phyloP scores from a whole-genome alignment of 768 basidiomycete species.

The Mycena crocata region DNA sequence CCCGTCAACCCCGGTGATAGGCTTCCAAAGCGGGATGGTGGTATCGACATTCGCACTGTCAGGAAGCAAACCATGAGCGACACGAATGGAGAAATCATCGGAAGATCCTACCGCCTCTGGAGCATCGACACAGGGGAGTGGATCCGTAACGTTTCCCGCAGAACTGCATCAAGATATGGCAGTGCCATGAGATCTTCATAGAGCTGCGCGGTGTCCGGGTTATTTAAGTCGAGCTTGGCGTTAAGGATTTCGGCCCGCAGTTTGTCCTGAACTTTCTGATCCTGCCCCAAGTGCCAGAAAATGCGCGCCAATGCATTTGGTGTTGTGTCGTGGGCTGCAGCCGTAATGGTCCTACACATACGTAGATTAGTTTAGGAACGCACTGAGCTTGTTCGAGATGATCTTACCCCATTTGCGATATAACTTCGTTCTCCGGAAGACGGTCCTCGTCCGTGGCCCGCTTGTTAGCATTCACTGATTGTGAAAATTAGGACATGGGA shows the following conservation, averaged over 20 bases:
- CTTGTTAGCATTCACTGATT: constrained; percentile 39
- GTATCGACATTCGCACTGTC: constrained; percentile 44
- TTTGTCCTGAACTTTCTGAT: constrained; percentile 36
- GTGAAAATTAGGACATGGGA: background rate
- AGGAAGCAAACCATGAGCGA: background rate
- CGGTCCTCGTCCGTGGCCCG: constrained; percentile 31
- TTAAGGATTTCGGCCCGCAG: constrained; percentile 14
- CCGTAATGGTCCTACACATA: constrained; percentile 37
- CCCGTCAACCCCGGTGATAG: constrained; percentile 41
- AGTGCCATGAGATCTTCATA: constrained; percentile 37
- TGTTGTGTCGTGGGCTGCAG: constrained; percentile 42
- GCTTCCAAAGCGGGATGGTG: constrained; percentile 47
- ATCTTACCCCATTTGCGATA: constrained; percentile 39
- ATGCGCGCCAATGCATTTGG: constrained; percentile 37
- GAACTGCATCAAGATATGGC: constrained; percentile 39
- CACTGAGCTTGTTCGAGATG: background rate
- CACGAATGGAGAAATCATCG: background rate
- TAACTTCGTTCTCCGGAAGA: constrained; percentile 37
- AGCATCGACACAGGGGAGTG: constrained; percentile 32
- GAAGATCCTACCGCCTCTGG: constrained; percentile 9
- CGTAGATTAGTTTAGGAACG: no score
- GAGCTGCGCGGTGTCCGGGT: constrained; percentile 18
- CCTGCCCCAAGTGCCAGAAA: constrained; percentile 35
- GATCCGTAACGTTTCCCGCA: constrained; percentile 40
- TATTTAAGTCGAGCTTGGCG: constrained; percentile 13